Evolutionary conservation across 169 alveolate genomes (phyloP), one percentile per base, ranked within the genome.

Genomic region (Eimeria praecox): DNA sequence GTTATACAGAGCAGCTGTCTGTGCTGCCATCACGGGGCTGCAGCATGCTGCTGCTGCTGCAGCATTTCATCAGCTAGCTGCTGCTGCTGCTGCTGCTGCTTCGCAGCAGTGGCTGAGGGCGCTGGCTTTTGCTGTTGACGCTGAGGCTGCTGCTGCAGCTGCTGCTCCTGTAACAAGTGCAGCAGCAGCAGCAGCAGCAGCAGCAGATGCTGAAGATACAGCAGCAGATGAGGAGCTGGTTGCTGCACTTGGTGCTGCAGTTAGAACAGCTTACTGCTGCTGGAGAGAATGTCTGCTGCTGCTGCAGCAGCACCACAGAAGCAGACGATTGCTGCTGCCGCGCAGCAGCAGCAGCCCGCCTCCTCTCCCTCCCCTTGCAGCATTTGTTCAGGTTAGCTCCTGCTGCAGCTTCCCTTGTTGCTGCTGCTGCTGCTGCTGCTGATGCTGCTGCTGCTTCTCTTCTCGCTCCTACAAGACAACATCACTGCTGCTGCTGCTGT

Each of bases 331-430:
- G 91, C 91, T 54, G 91, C 91, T 49, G 91, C 91, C 91, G 54
- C 91, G 91, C 91, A 83, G 91, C 91, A 27, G 77, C 91, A 83
- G 91, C 75, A 83, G 91, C 91, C 75, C 75, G 49, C 91, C 91
- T 30, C 91, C 91, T 22, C 49, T 83, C 30, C 54, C 91, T 52
- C 91, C 91, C 54, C 75, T 83, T 14, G 91, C 54, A 16, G 77
- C 75, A 10, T 83, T 83, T 24, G 75, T 83, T 40, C 18, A 54
- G 91, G 91, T 83, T 8, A 83, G 77, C 49, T 49, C 49, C 71
- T 78, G 89, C 64, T 44, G 69, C 69, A n/a, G 83, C 83, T 73
- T 42, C 83, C 6, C 18, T 22, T 73, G 83, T 38, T 46, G 44
- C 38, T 44, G 89, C 62, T 78, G 89, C 89, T 78, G 89, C 44